Evolutionary conservation across 768 basidiomycete genomes (phyloP).

Genomic region (Coprinellus micaceus): DNA sequence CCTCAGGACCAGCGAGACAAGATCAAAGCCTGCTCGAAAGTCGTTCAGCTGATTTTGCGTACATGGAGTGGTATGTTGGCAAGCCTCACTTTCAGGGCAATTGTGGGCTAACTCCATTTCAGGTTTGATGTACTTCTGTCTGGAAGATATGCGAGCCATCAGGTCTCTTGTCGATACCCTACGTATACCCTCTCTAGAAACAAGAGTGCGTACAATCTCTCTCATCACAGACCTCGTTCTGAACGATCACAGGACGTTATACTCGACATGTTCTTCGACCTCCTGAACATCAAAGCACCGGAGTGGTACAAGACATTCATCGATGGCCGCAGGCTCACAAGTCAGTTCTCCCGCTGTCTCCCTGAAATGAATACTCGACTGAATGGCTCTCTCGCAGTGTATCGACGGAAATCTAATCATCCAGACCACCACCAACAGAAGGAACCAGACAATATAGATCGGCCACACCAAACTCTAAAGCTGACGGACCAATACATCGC

Average conservation of each 20-base stretch:
- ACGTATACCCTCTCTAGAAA: slow-evolving; percentile 82
- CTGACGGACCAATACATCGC: slow-evolving; percentile 92
- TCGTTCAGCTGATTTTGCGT: slow-evolving; percentile 79
- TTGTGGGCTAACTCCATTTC: not conserved
- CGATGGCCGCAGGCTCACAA: slow-evolving; percentile 81
- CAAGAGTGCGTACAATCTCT: slow-evolving; percentile 53
- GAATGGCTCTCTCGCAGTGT: slow-evolving; percentile 47
- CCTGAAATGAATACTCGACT: too few species aligned
- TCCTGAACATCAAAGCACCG: slow-evolving; percentile 87
- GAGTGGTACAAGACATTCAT: slow-evolving; percentile 94
- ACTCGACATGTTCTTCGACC: slow-evolving; percentile 90
- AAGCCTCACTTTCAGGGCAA: not conserved
- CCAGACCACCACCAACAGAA: slow-evolving; percentile 17
- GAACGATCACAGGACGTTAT: slow-evolving; percentile 70
- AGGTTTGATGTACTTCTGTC: slow-evolving; percentile 92
- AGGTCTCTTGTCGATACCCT: slow-evolving; percentile 81
- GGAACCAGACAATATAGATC: slow-evolving; percentile 40
- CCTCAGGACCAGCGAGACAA: slow-evolving; percentile 73
- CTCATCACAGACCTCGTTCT: not conserved
- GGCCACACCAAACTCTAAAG: slow-evolving; percentile 57
- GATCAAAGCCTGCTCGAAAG: slow-evolving; percentile 71
- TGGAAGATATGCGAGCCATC: slow-evolving; percentile 84
- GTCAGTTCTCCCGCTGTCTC: slow-evolving; percentile 38
- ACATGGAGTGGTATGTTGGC: slow-evolving; percentile 84
- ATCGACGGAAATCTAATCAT: slow-evolving; percentile 43